Base-by-base conservation (phyloP, 768 basidiomycete genomes). In the Naganishia kalamii region DNA sequence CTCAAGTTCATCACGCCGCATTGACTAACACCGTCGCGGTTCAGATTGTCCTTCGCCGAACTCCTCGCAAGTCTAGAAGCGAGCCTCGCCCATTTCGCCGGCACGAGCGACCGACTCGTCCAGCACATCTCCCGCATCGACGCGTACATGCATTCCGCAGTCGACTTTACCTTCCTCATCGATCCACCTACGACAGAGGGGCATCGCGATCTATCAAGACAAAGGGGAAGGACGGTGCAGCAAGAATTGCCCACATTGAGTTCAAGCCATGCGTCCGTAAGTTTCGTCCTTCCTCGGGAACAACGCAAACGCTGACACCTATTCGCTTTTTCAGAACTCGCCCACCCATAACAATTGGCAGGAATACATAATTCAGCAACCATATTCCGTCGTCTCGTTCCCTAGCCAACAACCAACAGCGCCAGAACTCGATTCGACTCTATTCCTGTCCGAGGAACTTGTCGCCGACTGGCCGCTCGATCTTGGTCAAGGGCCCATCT, bases 41-140 rank as follows among this genome's bases (percentile, higher is more conserved):
- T 19, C 41, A 60, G 37, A 29, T 60, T 73, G 23, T 62, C 66
- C 35, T 65, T 75, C 65, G 72, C 72, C 2, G 71, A 74, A 50
- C 61, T 72, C 8, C 65, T 75, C 1, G 44, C 69, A 5, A 51
- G 64, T 3, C 60, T 75, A 4, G 74, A 75, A 49, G 41, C 62
- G 5, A 57, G 35, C 25, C 59, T 60, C 29, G 41, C 33, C 11
- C 41, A 40, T 43, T 35, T 43, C n/a, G 59, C 59, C 41, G 59
- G 59, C 7, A 60, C 59, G 41, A 41, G 35, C 59, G 59, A 29
- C 27, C 35, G 59, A 10, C 59, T 60, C 4, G 17, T 43, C 19
- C 59, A 44, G 19, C 59, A 60, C 41, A 43, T 60, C 13, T 35
- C 59, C 27, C 33, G 59, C 3, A 60, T 60, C 35, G 59, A 60